Percentiles rank a stretch among this genome's conserved stretches.
Evolutionary conservation across 1,284 basidiomycete genomes (phyloP).

Genomic region (Melampsora occidentalis): DNA sequence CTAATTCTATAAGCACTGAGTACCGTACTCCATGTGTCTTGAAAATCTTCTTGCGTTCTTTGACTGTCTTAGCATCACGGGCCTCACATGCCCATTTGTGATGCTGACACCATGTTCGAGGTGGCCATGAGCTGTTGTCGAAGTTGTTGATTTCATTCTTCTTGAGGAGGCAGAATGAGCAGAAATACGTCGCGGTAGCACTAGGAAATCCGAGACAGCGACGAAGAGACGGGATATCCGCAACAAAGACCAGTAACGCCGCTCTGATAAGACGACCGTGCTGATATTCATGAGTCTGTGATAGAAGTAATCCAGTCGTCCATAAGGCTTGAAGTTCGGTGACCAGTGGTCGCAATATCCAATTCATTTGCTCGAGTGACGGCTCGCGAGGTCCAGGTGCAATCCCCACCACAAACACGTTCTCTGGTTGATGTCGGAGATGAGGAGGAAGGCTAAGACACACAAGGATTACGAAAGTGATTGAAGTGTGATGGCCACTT

Average conservation of each 20-base stretch:
- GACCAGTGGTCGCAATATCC: conserved; percentile 52
- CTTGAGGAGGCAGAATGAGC: conserved; percentile 39
- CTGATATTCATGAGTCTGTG: background rate
- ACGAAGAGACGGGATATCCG: conserved; percentile 44
- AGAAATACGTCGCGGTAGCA: conserved; percentile 14
- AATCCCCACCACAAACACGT: conserved; percentile 55
- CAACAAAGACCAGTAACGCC: conserved; percentile 41
- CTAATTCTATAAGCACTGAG: no score
- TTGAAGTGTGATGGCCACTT: no score
- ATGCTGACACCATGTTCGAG: background rate
- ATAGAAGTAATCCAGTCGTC: conserved; percentile 49
- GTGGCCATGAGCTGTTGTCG: conserved; percentile 2
- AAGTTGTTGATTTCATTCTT: conserved; percentile 3
- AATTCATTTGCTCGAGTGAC: no score
- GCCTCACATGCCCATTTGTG: background rate
- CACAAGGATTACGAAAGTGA: conserved; percentile 22
- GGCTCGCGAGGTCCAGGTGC: conserved; percentile 51
- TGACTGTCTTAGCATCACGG: background rate
- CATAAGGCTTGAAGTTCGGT: conserved; percentile 52
- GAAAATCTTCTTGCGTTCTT: background rate
- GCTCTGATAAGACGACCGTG: conserved; percentile 4
- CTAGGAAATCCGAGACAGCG: conserved; percentile 30
- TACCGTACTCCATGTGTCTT: conserved; percentile 7
- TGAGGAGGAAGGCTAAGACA: conserved; percentile 47
- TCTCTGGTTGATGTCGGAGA: conserved; percentile 52